A percentile compares a stretch with the other conserved stretches of the same genome.
phyloP scores from a whole-genome alignment of 306 rosid genomes.

The Macrotyloma uniflorum region DNA sequence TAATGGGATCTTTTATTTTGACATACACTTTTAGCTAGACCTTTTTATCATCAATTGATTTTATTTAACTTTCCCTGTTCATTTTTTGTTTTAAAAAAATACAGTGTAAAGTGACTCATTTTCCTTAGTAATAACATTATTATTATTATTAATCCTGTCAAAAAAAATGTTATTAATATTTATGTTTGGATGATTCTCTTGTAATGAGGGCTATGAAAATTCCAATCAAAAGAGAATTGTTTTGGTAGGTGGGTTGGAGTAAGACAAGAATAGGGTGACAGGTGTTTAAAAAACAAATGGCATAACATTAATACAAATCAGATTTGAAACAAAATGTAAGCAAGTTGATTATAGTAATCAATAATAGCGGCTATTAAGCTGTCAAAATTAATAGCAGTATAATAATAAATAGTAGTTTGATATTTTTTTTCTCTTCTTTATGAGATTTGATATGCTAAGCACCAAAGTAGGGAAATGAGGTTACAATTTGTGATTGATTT shows the following conservation, averaged over 20 bases:
- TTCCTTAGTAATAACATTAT: too few species aligned
- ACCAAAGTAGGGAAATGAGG: constrained; percentile 22
- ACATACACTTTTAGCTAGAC: too few species aligned
- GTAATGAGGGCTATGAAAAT: neutral
- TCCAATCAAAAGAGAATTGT: constrained; percentile 22
- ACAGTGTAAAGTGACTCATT: too few species aligned
- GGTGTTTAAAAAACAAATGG: constrained; percentile 25
- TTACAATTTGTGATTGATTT: constrained; percentile 15
- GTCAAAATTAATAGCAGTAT: constrained; percentile 44
- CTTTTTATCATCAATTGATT: too few species aligned
- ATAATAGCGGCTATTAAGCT: constrained; percentile 42
- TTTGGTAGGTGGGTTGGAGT: constrained; percentile 37
- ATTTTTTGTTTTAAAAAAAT: too few species aligned
- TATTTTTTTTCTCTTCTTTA: neutral
- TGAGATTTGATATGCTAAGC: constrained; percentile 28
- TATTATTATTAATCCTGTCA: neutral
- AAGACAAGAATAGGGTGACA: constrained; percentile 40
- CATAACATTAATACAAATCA: constrained; percentile 34
- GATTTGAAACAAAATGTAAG: constrained; percentile 38
- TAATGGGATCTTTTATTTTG: too few species aligned
- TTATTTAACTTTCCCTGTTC: too few species aligned
- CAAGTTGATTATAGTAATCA: constrained; percentile 41
- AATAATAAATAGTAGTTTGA: constrained; percentile 11
- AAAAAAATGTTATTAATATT: too few species aligned
- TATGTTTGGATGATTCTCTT: constrained; percentile 10